These are phyloP conservation scores for Microdochium paspali DNA, from an alignment of 2,329 filamentous ascomycete species.

Conservation along the genomic window DNA sequence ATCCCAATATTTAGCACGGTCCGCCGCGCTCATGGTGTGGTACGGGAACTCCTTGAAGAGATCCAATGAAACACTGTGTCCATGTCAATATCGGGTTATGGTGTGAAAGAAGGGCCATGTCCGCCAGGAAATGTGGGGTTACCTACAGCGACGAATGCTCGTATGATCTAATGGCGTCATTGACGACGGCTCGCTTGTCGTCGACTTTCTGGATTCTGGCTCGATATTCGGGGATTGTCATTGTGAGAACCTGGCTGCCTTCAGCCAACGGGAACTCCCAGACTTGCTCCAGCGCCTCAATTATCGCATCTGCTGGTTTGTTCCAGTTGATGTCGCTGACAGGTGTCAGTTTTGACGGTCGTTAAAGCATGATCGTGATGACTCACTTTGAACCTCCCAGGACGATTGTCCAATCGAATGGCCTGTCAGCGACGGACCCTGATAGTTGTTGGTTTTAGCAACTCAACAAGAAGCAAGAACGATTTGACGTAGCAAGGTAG, in stretches of 20 bases:
- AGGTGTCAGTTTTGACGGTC: neutral
- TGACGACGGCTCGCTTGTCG: constrained; percentile 1
- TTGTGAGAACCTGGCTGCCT: constrained; percentile 1
- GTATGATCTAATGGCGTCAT: constrained; percentile 1
- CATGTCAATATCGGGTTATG: neutral
- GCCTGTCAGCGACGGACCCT: constrained; percentile 3
- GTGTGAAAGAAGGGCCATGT: no score
- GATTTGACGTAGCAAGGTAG: no score
- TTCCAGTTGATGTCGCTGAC: constrained; percentile 2
- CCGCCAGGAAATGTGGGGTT: no score
- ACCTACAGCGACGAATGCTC: constrained; percentile 1
- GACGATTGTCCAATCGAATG: constrained; percentile 3
- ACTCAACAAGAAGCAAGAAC: no score
- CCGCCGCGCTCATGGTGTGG: constrained; percentile 1
- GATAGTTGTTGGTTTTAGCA: neutral
- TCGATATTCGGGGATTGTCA: constrained; percentile 2
- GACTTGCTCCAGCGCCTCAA: neutral
- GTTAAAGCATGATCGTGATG: neutral
- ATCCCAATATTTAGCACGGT: constrained; percentile 3
- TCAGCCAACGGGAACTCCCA: constrained; percentile 2
- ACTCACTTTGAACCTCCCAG: constrained; percentile 3
- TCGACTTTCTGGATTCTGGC: constrained; percentile 1
- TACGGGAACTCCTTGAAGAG: constrained; percentile 2
- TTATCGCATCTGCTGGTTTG: constrained; percentile 1
- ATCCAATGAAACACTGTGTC: constrained; percentile 1